Conservation (phyloP, 2,329 filamentous ascomycete genomes). For the Lecanicillium sp. region DNA sequence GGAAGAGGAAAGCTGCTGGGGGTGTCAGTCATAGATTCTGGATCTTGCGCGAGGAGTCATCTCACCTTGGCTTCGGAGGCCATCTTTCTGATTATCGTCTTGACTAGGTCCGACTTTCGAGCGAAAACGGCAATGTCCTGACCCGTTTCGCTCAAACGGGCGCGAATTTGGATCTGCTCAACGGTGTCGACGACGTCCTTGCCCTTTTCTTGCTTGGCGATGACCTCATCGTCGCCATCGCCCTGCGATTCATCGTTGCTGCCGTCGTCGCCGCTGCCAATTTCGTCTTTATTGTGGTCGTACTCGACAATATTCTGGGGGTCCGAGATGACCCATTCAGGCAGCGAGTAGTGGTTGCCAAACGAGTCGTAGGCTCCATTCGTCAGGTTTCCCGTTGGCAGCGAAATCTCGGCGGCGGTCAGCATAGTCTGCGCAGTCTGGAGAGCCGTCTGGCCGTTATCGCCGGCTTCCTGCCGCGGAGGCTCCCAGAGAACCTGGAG, state of each 20-base stretch:
- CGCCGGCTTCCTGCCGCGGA: slow-evolving; percentile 25
- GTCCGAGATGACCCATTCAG: slow-evolving; percentile 62
- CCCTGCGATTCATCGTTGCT: slow-evolving; percentile 36
- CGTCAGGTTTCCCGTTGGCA: slow-evolving; percentile 66
- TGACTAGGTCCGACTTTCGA: slow-evolving; percentile 57
- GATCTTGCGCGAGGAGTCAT: not conserved
- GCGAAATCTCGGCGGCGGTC: slow-evolving; percentile 67
- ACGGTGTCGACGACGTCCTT: slow-evolving; percentile 48
- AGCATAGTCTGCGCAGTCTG: slow-evolving; percentile 74
- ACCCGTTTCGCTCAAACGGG: slow-evolving; percentile 60
- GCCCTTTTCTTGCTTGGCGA: slow-evolving; percentile 52
- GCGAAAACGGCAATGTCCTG: slow-evolving; percentile 57
- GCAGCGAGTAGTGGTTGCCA: slow-evolving; percentile 64
- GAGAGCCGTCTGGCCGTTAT: slow-evolving; percentile 36
- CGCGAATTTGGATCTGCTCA: slow-evolving; percentile 52
- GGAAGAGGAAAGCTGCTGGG: slow-evolving; percentile 46
- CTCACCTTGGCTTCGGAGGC: slow-evolving; percentile 55
- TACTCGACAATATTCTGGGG: slow-evolving; percentile 50
- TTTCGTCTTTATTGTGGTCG: slow-evolving; percentile 30
- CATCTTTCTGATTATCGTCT: slow-evolving; percentile 56
- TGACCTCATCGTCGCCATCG: slow-evolving; percentile 28
- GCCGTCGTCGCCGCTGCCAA: slow-evolving; percentile 19
- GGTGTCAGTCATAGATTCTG: not conserved
- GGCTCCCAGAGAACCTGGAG: slow-evolving; percentile 61
- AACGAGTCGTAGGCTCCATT: slow-evolving; percentile 67